These are phyloP conservation scores for Rhodotorula toruloides DNA, from an alignment of 768 basidiomycete genomes.

Conservation along the genomic window DNA sequence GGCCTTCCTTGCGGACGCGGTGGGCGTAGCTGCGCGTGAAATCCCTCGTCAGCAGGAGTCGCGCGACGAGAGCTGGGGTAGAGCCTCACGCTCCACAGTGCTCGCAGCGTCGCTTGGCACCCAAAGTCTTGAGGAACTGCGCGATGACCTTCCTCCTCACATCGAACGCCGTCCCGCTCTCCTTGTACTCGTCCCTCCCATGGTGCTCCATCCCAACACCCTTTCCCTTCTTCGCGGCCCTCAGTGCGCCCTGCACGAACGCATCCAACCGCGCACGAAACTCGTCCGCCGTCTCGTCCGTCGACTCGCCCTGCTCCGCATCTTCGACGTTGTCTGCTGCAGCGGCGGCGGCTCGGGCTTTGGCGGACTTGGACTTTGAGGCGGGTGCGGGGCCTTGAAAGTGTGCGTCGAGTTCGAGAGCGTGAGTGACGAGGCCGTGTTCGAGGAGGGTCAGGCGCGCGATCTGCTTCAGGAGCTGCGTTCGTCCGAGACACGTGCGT, in stretches of 20 bases:
- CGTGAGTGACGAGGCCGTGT: slow-evolving; percentile 76
- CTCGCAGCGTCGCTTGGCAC: slow-evolving; percentile 61
- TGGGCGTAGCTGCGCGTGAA: slow-evolving; percentile 58
- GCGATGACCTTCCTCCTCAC: slow-evolving; percentile 72
- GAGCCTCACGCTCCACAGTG: slow-evolving; percentile 72
- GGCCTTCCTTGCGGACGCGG: slow-evolving; percentile 87
- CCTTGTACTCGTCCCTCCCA: slow-evolving; percentile 48
- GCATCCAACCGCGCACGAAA: too few relatives aligned
- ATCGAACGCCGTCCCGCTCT: slow-evolving; percentile 81
- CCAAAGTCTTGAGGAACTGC: slow-evolving; percentile 69
- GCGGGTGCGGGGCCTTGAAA: slow-evolving; percentile 22
- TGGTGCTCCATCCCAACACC: slow-evolving; percentile 46
- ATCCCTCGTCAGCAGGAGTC: slow-evolving; percentile 3
- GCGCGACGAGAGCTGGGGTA: neutral
- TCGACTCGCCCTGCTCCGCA: slow-evolving; percentile 46
- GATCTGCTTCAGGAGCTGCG: slow-evolving; percentile 70
- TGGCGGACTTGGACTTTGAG: slow-evolving; percentile 29
- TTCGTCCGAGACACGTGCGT: neutral
- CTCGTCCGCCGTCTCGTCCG: slow-evolving; percentile 57
- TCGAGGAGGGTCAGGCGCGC: slow-evolving; percentile 85
- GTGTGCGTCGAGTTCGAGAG: slow-evolving; percentile 68
- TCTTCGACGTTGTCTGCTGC: slow-evolving; percentile 44
- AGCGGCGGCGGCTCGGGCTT: slow-evolving; percentile 50
- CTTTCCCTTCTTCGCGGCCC: slow-evolving; percentile 39
- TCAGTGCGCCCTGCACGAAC: slow-evolving; percentile 49